Evolutionary conservation across 2,329 filamentous ascomycete species (phyloP).

Genomic region (Aspergillus pseudoglaucus): DNA sequence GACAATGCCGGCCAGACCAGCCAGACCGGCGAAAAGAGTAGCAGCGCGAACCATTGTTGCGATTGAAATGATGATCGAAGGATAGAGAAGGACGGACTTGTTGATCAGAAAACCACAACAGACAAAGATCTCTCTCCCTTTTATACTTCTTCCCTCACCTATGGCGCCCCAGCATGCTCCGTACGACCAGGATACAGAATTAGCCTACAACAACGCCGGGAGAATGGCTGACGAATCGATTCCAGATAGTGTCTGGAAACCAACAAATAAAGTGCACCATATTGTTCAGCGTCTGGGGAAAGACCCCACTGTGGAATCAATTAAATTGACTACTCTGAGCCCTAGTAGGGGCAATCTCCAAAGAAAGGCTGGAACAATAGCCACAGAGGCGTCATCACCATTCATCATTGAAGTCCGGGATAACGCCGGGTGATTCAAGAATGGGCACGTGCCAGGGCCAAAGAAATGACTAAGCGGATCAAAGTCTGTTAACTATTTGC

Average conservation of each 20-base stretch:
- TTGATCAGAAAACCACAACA: too few relatives aligned
- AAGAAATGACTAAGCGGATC: neutral
- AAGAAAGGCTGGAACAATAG: neutral
- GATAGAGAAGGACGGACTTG: too few relatives aligned
- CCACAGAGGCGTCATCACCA: neutral
- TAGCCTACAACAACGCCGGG: neutral
- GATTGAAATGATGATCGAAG: neutral
- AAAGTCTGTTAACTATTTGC: neutral
- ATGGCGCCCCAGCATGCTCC: neutral
- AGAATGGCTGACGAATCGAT: neutral
- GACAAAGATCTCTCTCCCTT: neutral
- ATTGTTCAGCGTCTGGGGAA: neutral
- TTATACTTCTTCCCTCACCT: neutral
- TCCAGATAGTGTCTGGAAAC: neutral
- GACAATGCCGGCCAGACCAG: slow-evolving; percentile 19
- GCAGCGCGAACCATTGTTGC: slow-evolving; percentile 2
- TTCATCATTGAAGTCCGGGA: neutral
- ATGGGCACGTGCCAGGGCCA: neutral
- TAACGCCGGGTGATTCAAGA: neutral
- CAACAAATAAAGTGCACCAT: neutral
- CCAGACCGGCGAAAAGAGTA: slow-evolving; percentile 16
- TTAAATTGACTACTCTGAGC: neutral
- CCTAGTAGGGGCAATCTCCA: too few relatives aligned
- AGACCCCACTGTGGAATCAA: neutral
- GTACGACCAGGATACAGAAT: neutral